Percentiles rank a stretch among this genome's conserved stretches.
Conservation (phyloP, 2,329 filamentous ascomycete species). For the Alternaria brassicicola region DNA sequence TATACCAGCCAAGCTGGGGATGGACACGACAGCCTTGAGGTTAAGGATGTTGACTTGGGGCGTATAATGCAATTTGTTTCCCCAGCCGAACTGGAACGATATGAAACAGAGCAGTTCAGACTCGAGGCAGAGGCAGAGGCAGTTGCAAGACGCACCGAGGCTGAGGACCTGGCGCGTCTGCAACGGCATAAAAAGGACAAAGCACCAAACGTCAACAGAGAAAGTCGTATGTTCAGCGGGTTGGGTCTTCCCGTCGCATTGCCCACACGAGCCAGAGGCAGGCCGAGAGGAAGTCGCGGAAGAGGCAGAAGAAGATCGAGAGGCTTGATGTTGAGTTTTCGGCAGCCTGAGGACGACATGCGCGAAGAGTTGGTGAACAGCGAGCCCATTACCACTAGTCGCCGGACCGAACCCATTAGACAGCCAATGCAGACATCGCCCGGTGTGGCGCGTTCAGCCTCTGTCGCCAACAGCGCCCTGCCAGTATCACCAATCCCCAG, state of each 20-base stretch:
- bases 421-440: conserved; percentile 25
- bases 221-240: conserved; percentile 17
- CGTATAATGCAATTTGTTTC: conserved; percentile 41
- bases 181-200: conserved; percentile 36
- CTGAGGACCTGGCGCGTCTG: conserved; percentile 24
- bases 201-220: conserved; percentile 12
- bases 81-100: conserved; percentile 39
- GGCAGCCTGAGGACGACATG: conserved; percentile 1
- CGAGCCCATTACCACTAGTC: conserved; percentile 8
- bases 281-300: conserved; percentile 19
- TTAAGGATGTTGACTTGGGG: conserved; percentile 34
- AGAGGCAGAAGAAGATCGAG: conserved; percentile 9
- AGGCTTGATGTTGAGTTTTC: background rate
- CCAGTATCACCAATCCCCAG: conserved; percentile 24
- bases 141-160: conserved; percentile 24
- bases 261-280: conserved; percentile 14
- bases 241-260: conserved; percentile 13
- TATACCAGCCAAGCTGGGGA: background rate
- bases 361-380: conserved; percentile 2
- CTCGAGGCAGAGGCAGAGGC: conserved; percentile 37
- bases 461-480: conserved; percentile 42
- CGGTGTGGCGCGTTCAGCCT: conserved; percentile 33
- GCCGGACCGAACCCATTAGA: conserved; percentile 20
- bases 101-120: conserved; percentile 41
- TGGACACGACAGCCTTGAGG: conserved; percentile 6